A percentile compares a stretch with the other conserved stretches of the same genome.
Evolutionary conservation across 2,329 filamentous ascomycete species (phyloP).

Genomic region (Clonostachys solani): DNA sequence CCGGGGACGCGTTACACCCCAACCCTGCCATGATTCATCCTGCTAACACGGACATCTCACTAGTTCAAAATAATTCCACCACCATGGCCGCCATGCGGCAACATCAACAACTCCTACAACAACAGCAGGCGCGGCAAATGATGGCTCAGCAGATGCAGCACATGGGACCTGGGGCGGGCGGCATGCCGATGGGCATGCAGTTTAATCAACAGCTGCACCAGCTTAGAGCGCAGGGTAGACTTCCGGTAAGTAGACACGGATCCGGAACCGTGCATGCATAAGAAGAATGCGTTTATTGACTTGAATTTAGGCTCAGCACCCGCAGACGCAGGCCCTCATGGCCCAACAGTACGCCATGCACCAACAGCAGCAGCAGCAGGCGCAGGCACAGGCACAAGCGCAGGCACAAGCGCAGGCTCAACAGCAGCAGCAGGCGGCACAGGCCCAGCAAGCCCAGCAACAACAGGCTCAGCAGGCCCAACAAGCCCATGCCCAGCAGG

Average conservation of each 20-base stretch:
- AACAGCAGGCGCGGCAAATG: constrained; percentile 48
- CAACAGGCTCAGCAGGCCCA: constrained; percentile 30
- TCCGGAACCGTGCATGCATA: neutral
- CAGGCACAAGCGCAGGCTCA: constrained; percentile 34
- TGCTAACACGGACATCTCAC: constrained; percentile 1
- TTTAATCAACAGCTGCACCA: constrained; percentile 43
- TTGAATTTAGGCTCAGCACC: constrained; percentile 41
- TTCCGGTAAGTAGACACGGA: neutral
- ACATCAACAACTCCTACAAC: constrained; percentile 54
- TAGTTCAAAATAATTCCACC: constrained; percentile 26
- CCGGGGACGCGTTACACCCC: neutral
- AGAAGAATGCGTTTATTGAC: constrained; percentile 32
- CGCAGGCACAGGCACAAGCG: constrained; percentile 5
- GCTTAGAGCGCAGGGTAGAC: constrained; percentile 36
- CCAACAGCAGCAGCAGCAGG: constrained; percentile 1
- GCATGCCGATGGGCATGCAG: constrained; percentile 50
- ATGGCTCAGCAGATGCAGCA: constrained; percentile 52
- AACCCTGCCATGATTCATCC: neutral
- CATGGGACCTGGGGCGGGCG: constrained; percentile 39
- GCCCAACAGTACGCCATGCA: constrained; percentile 2
- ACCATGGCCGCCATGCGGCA: constrained; percentile 38
- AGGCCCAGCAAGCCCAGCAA: constrained; percentile 30
- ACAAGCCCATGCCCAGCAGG: constrained; percentile 20
- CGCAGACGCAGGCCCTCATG: constrained; percentile 3
- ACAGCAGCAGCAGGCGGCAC: constrained; percentile 36